Percentiles rank a stretch among this genome's conserved stretches.
Evolutionary conservation across 2,329 filamentous ascomycete genomes (phyloP).

Genomic region (Aspergillus sp.): DNA sequence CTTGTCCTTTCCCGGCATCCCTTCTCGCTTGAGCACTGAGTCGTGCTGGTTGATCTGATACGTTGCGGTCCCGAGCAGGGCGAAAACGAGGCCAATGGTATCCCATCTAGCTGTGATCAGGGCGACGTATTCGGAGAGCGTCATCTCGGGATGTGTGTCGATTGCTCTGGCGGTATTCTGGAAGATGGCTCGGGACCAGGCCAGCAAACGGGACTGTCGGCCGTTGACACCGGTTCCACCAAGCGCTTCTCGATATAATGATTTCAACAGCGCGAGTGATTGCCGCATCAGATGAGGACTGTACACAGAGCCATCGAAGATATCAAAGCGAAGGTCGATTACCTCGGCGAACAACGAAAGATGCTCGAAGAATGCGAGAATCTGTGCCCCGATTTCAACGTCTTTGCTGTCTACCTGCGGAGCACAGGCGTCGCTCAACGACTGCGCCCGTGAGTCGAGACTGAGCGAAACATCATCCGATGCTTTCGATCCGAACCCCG

Average conservation of each 20-base stretch:
- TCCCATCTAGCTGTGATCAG: conserved; percentile 24
- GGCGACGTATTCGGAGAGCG: conserved; percentile 22
- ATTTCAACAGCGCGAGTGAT: neutral
- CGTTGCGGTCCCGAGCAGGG: conserved; percentile 18
- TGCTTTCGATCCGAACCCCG: neutral
- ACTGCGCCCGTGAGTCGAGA: too few relatives aligned
- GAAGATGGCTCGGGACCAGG: conserved; percentile 12
- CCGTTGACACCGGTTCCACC: neutral
- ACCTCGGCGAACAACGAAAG: conserved; percentile 20
- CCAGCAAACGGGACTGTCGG: neutral
- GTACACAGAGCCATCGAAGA: conserved; percentile 5
- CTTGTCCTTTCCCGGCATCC: conserved; percentile 11
- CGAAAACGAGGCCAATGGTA: conserved; percentile 22
- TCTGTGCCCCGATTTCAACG: conserved; percentile 19
- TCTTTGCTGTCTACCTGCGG: conserved; percentile 9
- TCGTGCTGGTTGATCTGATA: conserved; percentile 21
- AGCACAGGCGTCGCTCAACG: neutral
- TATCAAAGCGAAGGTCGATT: conserved; percentile 21
- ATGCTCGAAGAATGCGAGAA: conserved; percentile 19
- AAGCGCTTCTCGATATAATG: conserved; percentile 6
- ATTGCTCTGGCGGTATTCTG: conserved; percentile 5
- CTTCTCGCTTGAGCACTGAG: conserved; percentile 11
- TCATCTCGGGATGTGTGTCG: conserved; percentile 17
- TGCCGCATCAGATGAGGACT: neutral
- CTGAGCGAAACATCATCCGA: neutral